phyloP scores from a whole-genome alignment of 2,329 filamentous ascomycete genomes.

The Rosellinia necatrix region DNA sequence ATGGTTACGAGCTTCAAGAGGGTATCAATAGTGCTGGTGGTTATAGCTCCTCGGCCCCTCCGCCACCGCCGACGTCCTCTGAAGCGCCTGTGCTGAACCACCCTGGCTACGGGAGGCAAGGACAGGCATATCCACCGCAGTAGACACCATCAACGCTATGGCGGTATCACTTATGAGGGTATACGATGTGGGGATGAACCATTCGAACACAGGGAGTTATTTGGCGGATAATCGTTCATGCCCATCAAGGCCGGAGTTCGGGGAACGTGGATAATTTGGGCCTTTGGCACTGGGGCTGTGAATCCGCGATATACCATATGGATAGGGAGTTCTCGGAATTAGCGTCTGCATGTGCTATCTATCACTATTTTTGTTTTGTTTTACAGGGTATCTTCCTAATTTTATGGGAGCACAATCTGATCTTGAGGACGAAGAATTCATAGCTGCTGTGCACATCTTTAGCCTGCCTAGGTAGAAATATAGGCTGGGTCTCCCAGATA shows the following conservation, averaged over 20 bases:
- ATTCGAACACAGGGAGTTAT: not conserved
- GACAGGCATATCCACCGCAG: conserved; percentile 19
- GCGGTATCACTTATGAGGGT: not conserved
- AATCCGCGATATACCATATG: conserved; percentile 1
- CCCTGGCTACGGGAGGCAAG: conserved; percentile 51
- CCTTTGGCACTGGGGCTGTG: not conserved
- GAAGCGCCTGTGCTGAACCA: conserved; percentile 51
- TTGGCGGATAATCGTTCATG: conserved; percentile 4
- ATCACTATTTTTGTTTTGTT: not conserved
- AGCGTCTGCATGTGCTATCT: conserved; percentile 11
- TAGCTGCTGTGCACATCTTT: no score
- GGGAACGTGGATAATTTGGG: conserved; percentile 7
- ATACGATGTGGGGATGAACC: not conserved
- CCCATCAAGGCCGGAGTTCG: conserved; percentile 21
- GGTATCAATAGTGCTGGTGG: conserved; percentile 46
- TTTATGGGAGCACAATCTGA: not conserved
- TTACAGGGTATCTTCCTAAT: not conserved
- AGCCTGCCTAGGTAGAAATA: no score
- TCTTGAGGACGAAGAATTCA: not conserved
- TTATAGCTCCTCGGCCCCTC: conserved; percentile 21
- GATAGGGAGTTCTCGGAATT: not conserved
- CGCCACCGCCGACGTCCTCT: conserved; percentile 27
- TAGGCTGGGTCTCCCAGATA: no score
- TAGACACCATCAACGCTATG: conserved; percentile 7
- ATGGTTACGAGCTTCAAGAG: conserved; percentile 56